phyloP scores from a whole-genome alignment of 306 rosid species.

The Castanea sativa region DNA sequence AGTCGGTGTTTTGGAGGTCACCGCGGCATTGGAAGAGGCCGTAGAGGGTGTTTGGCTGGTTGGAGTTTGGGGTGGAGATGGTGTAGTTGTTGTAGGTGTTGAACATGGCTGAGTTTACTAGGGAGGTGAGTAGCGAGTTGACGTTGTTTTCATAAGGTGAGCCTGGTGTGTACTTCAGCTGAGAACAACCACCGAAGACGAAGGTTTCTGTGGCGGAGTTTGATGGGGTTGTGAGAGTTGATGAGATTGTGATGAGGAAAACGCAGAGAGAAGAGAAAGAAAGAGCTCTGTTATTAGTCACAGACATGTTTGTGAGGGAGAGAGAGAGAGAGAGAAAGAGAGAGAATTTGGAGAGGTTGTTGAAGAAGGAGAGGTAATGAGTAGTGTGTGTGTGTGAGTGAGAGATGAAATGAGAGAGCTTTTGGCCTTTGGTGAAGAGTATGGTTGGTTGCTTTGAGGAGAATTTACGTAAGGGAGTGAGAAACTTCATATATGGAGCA shows the following conservation, averaged over 20 bases:
- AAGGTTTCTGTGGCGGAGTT: constrained; percentile 38
- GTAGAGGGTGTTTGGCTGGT: constrained; percentile 43
- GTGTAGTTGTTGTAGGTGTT: constrained; percentile 72
- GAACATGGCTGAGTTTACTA: constrained; percentile 63
- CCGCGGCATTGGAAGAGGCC: constrained; percentile 95
- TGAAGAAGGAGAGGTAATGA: background rate
- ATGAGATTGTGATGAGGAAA: constrained; percentile 19
- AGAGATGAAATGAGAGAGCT: background rate
- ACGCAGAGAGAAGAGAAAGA: constrained; percentile 12
- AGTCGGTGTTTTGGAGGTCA: constrained; percentile 52
- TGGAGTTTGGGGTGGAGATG: constrained; percentile 9
- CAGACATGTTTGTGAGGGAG: constrained; percentile 28
- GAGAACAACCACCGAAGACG: constrained; percentile 82
- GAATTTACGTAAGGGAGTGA: constrained; percentile 55
- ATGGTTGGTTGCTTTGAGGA: constrained; percentile 41
- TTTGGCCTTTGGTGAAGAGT: background rate
- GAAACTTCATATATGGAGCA: constrained; percentile 15
- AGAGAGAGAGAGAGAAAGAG: constrained; percentile 3
- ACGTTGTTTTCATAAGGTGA: constrained; percentile 52
- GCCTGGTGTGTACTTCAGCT: constrained; percentile 49
- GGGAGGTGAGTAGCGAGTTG: constrained; percentile 70
- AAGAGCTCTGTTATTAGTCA: background rate
- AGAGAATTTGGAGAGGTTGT: background rate
- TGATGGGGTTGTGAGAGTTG: constrained; percentile 32
- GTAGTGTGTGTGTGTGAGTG: background rate